A percentile compares a stretch with the other conserved stretches of the same genome.
phyloP scores from a whole-genome alignment of 257 asterid genomes.

The Solanum sitiens region DNA sequence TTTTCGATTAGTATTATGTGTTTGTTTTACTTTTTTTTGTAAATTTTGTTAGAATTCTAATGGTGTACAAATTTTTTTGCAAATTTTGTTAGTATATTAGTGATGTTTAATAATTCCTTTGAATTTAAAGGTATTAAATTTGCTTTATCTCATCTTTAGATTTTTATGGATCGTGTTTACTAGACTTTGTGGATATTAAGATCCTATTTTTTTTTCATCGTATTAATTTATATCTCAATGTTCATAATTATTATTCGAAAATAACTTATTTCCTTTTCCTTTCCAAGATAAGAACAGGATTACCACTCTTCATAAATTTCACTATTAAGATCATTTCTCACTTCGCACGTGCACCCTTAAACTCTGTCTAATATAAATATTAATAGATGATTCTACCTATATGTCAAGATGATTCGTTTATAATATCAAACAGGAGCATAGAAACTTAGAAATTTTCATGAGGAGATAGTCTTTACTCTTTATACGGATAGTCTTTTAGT shows the following conservation, averaged over 20 bases:
- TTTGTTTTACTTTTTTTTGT: background rate
- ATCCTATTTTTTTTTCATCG: background rate
- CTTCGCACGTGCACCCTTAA: no score
- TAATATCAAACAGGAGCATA: background rate
- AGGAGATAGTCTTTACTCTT: background rate
- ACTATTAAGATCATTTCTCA: no score
- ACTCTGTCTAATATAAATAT: no score
- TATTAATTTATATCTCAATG: background rate
- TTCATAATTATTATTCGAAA: background rate
- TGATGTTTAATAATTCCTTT: background rate
- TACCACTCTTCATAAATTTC: background rate
- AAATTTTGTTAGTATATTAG: background rate
- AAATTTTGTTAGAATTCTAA: background rate
- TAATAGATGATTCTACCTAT: background rate
- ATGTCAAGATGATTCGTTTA: background rate
- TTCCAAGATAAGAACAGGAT: background rate
- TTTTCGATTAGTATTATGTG: background rate
- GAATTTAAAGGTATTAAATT: background rate
- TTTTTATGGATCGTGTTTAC: background rate
- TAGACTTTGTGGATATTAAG: background rate
- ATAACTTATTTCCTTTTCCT: background rate
- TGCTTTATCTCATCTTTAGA: background rate
- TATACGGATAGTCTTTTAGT: background rate
- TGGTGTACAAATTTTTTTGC: background rate
- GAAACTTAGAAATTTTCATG: no score